Evolutionary conservation across 2,329 filamentous ascomycete species (phyloP), one percentile per base, ranked within the genome.

Genomic region (Monilinia aucupariae): DNA sequence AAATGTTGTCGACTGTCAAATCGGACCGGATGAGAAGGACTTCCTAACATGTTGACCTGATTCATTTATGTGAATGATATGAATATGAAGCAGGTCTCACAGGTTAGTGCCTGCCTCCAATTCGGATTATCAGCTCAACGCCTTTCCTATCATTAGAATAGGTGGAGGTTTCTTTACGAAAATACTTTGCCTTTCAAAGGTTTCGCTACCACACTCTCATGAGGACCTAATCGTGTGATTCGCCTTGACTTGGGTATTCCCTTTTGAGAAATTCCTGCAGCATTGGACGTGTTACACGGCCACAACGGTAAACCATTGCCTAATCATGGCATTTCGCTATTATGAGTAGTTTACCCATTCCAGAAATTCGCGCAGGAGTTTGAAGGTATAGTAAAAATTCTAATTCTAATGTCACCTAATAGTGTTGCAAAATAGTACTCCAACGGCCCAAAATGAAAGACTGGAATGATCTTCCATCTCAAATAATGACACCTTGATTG

Each of bases 1-100:
- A 54, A 47, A 22, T 30, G n/a, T 37, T 39, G 22, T 61, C 59
- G 49, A 49, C 37, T 54, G n/a, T 25, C 48, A 34, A 54, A 49
- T 47, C 47, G 59, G 39, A 12, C 59, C 59, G 59, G 25, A 61
- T 20, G 43, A 30, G 27, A 25, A 52, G 1, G 27, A 22, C 22
- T 48, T 17, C 10, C 41, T 20, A 34, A 7, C 17, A 47, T 45
- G 6, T 13, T 12, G 37, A 30, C 20, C 39, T 22, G 39, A 13
- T 32, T 43, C 39, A 32, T 17, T 6, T 10, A 32, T 15, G 13
- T 20, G n/a, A n/a, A 55, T 22, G 17, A 17, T 50, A 43, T 43
- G 9, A 30, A 43, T n/a, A 43, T 54, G 39, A 22, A 4, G 20
- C 20, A 7, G 45, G 20, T 22, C 12, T 32, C 41, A 17, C 53